Conservation (phyloP, 805 yeast genomes). For the Candida caryicola region DNA sequence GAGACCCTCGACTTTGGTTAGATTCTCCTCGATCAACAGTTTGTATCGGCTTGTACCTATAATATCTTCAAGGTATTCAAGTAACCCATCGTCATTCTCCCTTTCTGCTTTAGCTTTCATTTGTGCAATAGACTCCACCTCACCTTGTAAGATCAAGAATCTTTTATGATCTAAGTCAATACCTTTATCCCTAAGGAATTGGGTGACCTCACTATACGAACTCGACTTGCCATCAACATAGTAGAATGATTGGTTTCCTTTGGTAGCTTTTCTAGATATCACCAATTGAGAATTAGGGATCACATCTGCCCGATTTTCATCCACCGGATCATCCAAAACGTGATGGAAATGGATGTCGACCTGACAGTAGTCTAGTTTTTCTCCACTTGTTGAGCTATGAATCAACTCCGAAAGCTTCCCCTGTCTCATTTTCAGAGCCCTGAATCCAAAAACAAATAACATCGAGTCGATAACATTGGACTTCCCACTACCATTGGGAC, state of each 20-base stretch:
- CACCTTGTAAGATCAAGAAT: constrained; percentile 93
- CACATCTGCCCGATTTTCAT: constrained; percentile 25
- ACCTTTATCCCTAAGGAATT: constrained; percentile 71
- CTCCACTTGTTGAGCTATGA: constrained; percentile 74
- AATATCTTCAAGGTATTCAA: constrained; percentile 94
- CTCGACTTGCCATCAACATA: constrained; percentile 68
- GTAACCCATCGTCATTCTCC: constrained; percentile 87
- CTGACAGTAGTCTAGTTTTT: constrained; percentile 66
- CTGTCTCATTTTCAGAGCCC: constrained; percentile 96
- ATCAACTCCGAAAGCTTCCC: constrained; percentile 88
- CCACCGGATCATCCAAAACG: constrained; percentile 55
- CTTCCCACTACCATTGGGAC: constrained; percentile 98
- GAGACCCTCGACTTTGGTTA: constrained; percentile 61
- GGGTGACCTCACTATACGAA: constrained; percentile 75
- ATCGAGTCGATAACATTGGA: constrained; percentile 96
- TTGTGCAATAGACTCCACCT: constrained; percentile 96
- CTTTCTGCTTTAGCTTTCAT: constrained; percentile 97
- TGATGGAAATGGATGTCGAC: constrained; percentile 88
- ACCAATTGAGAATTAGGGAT: constrained; percentile 60
- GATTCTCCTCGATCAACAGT: constrained; percentile 63
- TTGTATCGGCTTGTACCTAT: constrained; percentile 92
- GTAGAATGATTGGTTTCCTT: constrained; percentile 76
- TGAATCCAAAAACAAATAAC: constrained; percentile 93
- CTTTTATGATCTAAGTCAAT: constrained; percentile 94
- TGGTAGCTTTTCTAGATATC: constrained; percentile 75